Base-by-base conservation (phyloP, 768 basidiomycete species). In the Xerocomellus chrysenteron region DNA sequence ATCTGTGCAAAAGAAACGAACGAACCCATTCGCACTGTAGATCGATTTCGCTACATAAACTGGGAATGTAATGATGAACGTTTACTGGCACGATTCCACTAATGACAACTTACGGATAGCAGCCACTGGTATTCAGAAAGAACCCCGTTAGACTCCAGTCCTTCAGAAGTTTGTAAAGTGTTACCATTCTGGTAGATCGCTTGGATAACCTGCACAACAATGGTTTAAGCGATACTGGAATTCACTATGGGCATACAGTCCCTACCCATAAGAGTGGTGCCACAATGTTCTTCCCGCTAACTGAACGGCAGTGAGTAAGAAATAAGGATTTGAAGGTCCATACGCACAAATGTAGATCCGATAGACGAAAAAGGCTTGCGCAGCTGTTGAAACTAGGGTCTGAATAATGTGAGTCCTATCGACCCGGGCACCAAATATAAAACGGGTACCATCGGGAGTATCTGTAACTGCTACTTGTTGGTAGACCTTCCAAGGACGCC, bases 221-320 rank as follows among this genome's bases (percentile, higher is more conserved):
- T 3, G 9, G 2, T 24, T 49, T 9, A 10, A 9, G 3, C 6
- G 3, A 28, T 13, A 44, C 12, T 28, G 10, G 3, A 24, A 17
- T 26, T 42, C 4, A 0, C 2, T 26, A 3, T 1, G 2, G 0
- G 7, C 24, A 42, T 16, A 37, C n/a, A 30, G 2, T 13, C 12
- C 62, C 10, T 37, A 63, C 60, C 61, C 57, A 55, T 44, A 63
- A 5, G 6, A 59, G 1, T 9, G 62, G 62, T 0, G 7, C 26
- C 1, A 54, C 10, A 2, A 59, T 30, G 13, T 50, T 55, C 32
- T 30, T 59, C 3, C 48, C 45, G 19, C 49, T 44, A 3, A 64
- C 63, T 62, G 36, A 30, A n/a, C 3, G 12, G 0, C 6, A 0
- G 3, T 61, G 28, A 58, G 26, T 21, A 21, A 14, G 7, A n/a